phyloP scores from a whole-genome alignment of 345 rosid genomes.

The Salix koriyanagi region DNA sequence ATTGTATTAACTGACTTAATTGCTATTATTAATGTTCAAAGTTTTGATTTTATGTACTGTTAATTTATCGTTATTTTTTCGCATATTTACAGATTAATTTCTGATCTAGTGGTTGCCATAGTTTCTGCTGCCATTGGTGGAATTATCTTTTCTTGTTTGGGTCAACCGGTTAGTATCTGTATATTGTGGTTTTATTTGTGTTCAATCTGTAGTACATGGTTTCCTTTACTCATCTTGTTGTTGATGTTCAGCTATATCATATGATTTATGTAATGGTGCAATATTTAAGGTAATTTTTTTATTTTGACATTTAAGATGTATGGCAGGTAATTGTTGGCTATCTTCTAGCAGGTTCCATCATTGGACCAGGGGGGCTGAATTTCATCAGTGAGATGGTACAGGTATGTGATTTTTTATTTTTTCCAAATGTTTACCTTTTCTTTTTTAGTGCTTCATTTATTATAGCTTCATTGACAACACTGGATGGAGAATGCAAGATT shows the following conservation, averaged over 20 bases:
- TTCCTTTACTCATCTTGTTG: background rate
- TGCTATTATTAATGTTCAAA: background rate
- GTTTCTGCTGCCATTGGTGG: constrained; percentile 99
- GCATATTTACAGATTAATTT: constrained; percentile 64
- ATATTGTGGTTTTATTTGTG: constrained; percentile 10
- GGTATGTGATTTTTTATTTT: constrained; percentile 39
- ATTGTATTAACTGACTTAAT: background rate
- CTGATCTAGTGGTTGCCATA: constrained; percentile 91
- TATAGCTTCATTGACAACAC: background rate
- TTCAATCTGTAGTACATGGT: constrained; percentile 7
- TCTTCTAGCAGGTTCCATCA: constrained; percentile 92
- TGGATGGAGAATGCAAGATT: background rate
- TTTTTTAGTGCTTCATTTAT: background rate
- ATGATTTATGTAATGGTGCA: constrained; percentile 10
- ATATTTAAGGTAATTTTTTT: background rate
- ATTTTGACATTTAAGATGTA: constrained; percentile 3
- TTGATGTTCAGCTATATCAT: constrained; percentile 8
- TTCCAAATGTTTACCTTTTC: background rate
- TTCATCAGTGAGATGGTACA: constrained; percentile 99
- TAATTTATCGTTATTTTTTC: background rate
- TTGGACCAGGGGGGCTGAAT: constrained; percentile 97
- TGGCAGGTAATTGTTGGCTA: constrained; percentile 91
- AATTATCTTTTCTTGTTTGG: constrained; percentile 85
- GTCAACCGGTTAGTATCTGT: constrained; percentile 83
- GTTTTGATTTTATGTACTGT: background rate